A percentile compares a stretch with the other conserved stretches of the same genome.
phyloP scores from a whole-genome alignment of 768 basidiomycete species.

The Cystobasidium ongulense region DNA sequence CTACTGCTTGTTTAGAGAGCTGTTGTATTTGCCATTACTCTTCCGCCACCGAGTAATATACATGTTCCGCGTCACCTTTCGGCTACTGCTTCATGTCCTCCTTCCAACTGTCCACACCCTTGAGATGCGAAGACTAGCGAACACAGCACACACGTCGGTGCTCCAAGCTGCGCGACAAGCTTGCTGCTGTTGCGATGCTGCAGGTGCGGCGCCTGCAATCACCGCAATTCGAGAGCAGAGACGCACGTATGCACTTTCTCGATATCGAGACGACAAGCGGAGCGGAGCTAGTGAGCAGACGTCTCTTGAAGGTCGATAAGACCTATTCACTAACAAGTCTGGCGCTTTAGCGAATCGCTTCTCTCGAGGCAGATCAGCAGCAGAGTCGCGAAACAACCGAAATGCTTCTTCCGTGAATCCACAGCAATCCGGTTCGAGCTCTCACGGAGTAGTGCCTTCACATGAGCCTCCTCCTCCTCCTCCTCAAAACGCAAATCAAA shows the following conservation, averaged over 20 bases:
- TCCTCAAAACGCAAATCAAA: neutral
- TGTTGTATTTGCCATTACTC: neutral
- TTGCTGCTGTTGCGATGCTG: neutral
- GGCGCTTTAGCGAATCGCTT: neutral
- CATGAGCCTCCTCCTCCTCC: neutral
- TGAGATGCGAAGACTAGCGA: neutral
- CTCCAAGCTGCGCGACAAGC: neutral
- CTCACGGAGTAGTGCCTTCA: neutral
- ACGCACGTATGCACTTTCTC: conserved; percentile 14
- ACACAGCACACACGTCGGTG: neutral
- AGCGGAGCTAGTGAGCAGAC: neutral
- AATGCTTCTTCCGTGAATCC: neutral
- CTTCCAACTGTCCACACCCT: neutral
- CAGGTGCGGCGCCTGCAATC: neutral
- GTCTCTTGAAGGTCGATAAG: neutral
- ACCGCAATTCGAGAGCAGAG: neutral
- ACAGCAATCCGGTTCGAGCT: neutral
- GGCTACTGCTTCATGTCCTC: neutral
- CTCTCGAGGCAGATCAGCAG: conserved; percentile 1
- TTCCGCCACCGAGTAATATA: neutral
- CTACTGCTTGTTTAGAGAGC: neutral
- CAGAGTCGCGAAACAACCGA: neutral
- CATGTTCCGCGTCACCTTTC: neutral
- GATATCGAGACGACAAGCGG: conserved; percentile 4
- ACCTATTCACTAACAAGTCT: neutral